These are phyloP conservation scores for Sonneratia caseolaris DNA, from an alignment of 345 rosid genomes.

Conservation along the genomic window DNA sequence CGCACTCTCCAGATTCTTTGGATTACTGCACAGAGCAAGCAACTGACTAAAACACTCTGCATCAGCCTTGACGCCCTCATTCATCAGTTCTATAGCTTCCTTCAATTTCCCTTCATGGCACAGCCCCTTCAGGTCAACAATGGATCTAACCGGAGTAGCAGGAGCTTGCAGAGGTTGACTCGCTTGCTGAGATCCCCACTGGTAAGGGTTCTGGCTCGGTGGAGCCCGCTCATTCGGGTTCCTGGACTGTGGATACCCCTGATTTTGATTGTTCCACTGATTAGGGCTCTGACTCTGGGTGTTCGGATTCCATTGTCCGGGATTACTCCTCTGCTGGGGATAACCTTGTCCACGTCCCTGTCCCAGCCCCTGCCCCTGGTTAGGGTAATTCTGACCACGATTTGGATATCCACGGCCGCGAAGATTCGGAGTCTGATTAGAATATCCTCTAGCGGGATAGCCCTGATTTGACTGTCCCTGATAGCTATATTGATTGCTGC, in stretches of 20 bases:
- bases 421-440: constrained; percentile 7
- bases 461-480: neutral
- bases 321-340: constrained; percentile 7
- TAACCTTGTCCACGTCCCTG: neutral
- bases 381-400: neutral
- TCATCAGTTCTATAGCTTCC: constrained; percentile 35
- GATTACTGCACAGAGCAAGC: constrained; percentile 21
- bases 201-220: constrained; percentile 30
- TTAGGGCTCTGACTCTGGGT: constrained; percentile 9
- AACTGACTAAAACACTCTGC: constrained; percentile 20
- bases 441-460: neutral
- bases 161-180: constrained; percentile 5
- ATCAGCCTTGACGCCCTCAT: constrained; percentile 30
- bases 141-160: constrained; percentile 10
- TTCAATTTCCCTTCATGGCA: constrained; percentile 31
- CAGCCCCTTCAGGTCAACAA: constrained; percentile 18
- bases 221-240: constrained; percentile 13
- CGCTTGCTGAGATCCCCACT: constrained; percentile 19
- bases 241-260: constrained; percentile 17
- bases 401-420: constrained; percentile 9
- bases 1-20: constrained; percentile 26
- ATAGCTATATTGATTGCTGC: neutral
- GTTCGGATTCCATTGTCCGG: constrained; percentile 8
- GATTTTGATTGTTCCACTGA: constrained; percentile 29
- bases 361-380: neutral